These are phyloP conservation scores for Sporothrix dimorphospora DNA, from an alignment of 2,329 filamentous ascomycete species.

Conservation along the genomic window DNA sequence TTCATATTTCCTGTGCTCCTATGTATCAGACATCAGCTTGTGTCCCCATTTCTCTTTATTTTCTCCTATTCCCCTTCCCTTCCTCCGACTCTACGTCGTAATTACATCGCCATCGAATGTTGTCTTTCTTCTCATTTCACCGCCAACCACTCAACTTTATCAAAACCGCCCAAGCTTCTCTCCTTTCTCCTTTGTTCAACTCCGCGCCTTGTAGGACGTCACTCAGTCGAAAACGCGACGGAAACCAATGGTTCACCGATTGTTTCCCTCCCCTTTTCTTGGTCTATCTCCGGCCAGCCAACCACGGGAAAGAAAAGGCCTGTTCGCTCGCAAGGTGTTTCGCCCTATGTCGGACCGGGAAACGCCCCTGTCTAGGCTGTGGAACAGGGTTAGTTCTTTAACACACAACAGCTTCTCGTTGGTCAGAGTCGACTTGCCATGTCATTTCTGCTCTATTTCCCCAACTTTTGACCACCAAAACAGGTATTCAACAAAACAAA, in stretches of 20 bases:
- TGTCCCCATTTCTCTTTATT: too few species aligned
- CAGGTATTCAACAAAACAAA: background rate
- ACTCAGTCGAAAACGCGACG: background rate
- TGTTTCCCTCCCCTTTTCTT: background rate
- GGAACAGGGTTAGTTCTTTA: constrained; percentile 4
- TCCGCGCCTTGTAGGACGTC: background rate
- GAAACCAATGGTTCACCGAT: background rate
- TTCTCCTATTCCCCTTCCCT: constrained; percentile 9
- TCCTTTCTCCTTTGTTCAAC: background rate
- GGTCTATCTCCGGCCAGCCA: constrained; percentile 17
- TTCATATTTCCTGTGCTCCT: background rate
- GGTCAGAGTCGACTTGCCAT: background rate
- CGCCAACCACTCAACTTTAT: background rate
- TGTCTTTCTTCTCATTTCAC: background rate
- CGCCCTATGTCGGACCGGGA: constrained; percentile 8
- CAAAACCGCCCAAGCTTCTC: background rate
- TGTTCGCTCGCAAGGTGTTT: background rate
- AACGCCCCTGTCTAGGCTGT: constrained; percentile 9
- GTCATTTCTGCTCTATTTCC: background rate
- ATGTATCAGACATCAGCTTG: too few species aligned
- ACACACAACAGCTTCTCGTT: constrained; percentile 17
- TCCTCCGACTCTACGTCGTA: too few species aligned
- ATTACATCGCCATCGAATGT: background rate
- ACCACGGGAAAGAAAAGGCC: constrained; percentile 1
- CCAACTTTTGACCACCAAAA: background rate